Base-by-base conservation (phyloP, 2,329 filamentous ascomycete species). In the Trematosphaeria pertusa region DNA sequence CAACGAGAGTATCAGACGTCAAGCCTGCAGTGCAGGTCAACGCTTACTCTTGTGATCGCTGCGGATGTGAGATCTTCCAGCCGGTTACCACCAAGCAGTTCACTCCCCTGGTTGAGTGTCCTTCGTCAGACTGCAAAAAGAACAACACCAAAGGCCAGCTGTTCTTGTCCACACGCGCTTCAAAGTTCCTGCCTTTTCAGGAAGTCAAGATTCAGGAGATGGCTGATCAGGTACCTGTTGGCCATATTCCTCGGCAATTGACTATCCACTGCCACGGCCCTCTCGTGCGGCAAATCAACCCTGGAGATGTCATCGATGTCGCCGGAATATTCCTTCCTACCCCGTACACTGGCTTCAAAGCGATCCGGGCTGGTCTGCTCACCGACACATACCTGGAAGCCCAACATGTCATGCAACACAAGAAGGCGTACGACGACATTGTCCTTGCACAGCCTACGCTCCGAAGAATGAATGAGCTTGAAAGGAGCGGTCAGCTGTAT, bases 201-300 rank as follows among this genome's bases (percentile, higher is more conserved):
- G 94, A 99, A 73, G 86, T 97, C 74, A 97, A 97, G 77, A 91
- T 99, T 46, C 94, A 99, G 74, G 94, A 99, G 71, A 90, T 97
- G 85, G 91, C 94, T n/a, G 94, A 99, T 70, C 94, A 99, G 72
- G 94, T 99, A 0, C 94, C 94, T 6, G 95, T 99, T 55, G 94
- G 94, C 39, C 94, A 99, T 70, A 99, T 99, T 62, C 94, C 94
- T 22, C 85, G 94, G 48, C 91, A 91, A 46, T 77, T 99, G 53
- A 97, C 93, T 0, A 78, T 99, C 17, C 84, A 96, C 63, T 96
- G 91, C 73, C 88, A 95, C 66, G 94, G 94, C 50, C 89, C 85
- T 50, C 81, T 96, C 10, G 91, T 93, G 21, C 83, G 94, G 48
- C 86, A 90, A 62, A 84, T 97, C 65, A 97, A 90, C 69, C 94